phyloP scores from a whole-genome alignment of 2,329 filamentous ascomycete genomes.

The Ophiosphaerella narmari region DNA sequence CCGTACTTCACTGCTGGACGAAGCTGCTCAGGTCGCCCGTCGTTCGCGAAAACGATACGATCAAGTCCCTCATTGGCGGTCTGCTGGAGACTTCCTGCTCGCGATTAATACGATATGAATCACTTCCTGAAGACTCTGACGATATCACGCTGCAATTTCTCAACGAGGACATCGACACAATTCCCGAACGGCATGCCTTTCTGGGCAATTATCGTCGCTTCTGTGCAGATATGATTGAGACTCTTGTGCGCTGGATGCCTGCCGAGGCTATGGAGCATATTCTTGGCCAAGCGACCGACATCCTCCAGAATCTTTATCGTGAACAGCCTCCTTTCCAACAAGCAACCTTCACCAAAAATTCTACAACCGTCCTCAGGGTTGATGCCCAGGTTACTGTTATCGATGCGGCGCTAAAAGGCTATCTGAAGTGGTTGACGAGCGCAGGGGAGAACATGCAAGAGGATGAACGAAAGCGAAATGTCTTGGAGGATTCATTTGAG shows the following conservation, averaged over 20 bases:
- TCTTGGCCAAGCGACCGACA: slow-evolving; percentile 74
- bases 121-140: slow-evolving; percentile 77
- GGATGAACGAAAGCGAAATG: slow-evolving; percentile 56
- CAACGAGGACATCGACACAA: slow-evolving; percentile 90
- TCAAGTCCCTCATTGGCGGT: slow-evolving; percentile 67
- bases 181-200: slow-evolving; percentile 92
- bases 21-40: slow-evolving; percentile 74
- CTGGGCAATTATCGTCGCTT: slow-evolving; percentile 94
- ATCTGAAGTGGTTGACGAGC: slow-evolving; percentile 73
- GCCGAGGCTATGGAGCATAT: slow-evolving; percentile 88
- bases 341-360: slow-evolving; percentile 64
- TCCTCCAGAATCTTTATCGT: slow-evolving; percentile 76
- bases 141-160: slow-evolving; percentile 82
- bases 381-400: slow-evolving; percentile 91
- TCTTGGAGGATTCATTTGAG: slow-evolving; percentile 68
- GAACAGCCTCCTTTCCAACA: slow-evolving; percentile 67
- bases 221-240: slow-evolving; percentile 84
- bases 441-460: slow-evolving; percentile 57
- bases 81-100: slow-evolving; percentile 83
- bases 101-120: slow-evolving; percentile 85
- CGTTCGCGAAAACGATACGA: slow-evolving; percentile 69
- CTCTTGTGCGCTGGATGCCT: slow-evolving; percentile 79
- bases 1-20: slow-evolving; percentile 87
- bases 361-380: slow-evolving; percentile 73
- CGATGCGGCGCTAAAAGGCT: slow-evolving; percentile 86